phyloP scores from a whole-genome alignment of 1,139 yeast species.

The Williopsis jadinii region DNA sequence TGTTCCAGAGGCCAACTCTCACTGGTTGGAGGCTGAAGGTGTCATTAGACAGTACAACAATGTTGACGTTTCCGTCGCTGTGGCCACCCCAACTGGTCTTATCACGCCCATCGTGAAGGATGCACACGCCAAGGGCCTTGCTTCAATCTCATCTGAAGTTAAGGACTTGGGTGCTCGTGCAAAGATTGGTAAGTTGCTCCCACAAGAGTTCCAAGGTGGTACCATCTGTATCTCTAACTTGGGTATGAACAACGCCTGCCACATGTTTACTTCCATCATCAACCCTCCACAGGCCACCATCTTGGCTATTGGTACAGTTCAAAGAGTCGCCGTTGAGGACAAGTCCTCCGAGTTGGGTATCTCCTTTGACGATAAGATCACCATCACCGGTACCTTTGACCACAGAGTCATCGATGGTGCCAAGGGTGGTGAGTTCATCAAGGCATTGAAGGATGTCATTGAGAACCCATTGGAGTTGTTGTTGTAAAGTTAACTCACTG shows the following conservation, averaged over 20 bases:
- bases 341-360: slow-evolving; percentile 87
- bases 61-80: slow-evolving; percentile 97
- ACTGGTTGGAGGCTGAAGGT: slow-evolving; percentile 86
- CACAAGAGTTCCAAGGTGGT: slow-evolving; percentile 99
- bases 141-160: slow-evolving; percentile 70
- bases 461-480: slow-evolving; percentile 96
- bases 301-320: slow-evolving; percentile 88
- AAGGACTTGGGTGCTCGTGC: slow-evolving; percentile 97
- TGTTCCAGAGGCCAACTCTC: slow-evolving; percentile 91
- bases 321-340: slow-evolving; percentile 91
- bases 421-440: slow-evolving; percentile 94
- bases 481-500: slow-evolving; percentile 34
- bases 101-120: slow-evolving; percentile 91
- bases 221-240: slow-evolving; percentile 96
- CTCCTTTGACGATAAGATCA: slow-evolving; percentile 84
- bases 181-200: slow-evolving; percentile 82
- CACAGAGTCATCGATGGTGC: slow-evolving; percentile 98
- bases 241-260: slow-evolving; percentile 97
- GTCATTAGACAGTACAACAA: slow-evolving; percentile 86
- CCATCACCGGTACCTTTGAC: slow-evolving; percentile 93
- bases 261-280: slow-evolving; percentile 88
- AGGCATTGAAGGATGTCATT: slow-evolving; percentile 80
- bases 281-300: slow-evolving; percentile 97
- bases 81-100: slow-evolving; percentile 95
- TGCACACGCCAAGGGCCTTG: slow-evolving; percentile 83